These are phyloP conservation scores for Pleurotus salmoneostramineus DNA, from an alignment of 768 basidiomycete genomes.

Conservation along the genomic window DNA sequence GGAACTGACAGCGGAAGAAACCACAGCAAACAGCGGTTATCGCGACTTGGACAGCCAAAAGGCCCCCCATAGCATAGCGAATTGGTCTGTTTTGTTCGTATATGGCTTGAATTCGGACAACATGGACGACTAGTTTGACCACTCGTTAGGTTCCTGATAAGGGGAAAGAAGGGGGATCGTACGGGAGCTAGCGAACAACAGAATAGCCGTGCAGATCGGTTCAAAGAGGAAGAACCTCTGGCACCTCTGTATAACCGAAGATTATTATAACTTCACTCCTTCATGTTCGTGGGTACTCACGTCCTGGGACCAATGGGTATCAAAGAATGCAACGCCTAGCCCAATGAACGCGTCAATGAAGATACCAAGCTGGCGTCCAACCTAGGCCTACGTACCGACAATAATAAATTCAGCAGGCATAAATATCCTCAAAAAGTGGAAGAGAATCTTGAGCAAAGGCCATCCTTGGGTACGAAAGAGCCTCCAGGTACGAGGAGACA, in stretches of 20 bases:
- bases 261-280: slow-evolving; percentile 1
- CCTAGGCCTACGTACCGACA: slow-evolving; percentile 44
- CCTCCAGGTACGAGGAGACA: slow-evolving; percentile 75
- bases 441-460: slow-evolving; percentile 76
- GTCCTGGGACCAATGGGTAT: slow-evolving; percentile 57
- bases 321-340: slow-evolving; percentile 79
- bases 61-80: slow-evolving; percentile 48
- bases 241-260: slow-evolving; percentile 41
- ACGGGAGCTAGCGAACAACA: slow-evolving; percentile 72
- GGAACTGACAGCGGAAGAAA: slow-evolving; percentile 66
- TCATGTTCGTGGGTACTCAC: slow-evolving; percentile 29
- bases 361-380: too few species aligned
- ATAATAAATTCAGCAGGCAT: slow-evolving; percentile 79
- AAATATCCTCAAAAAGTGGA: slow-evolving; percentile 69
- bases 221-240: slow-evolving; percentile 78
- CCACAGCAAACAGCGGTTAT: slow-evolving; percentile 72
- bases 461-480: slow-evolving; percentile 62
- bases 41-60: slow-evolving; percentile 66
- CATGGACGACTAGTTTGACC: slow-evolving; percentile 53
- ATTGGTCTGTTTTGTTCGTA: slow-evolving; percentile 62
- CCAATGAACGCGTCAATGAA: slow-evolving; percentile 8
- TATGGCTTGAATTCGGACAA: slow-evolving; percentile 76
- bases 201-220: slow-evolving; percentile 79
- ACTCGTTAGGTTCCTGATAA: not conserved
- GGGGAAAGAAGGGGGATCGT: not conserved